Evolutionary conservation across 108 stramenopile species (phyloP).

Genomic region (Skeletonema costatum): DNA sequence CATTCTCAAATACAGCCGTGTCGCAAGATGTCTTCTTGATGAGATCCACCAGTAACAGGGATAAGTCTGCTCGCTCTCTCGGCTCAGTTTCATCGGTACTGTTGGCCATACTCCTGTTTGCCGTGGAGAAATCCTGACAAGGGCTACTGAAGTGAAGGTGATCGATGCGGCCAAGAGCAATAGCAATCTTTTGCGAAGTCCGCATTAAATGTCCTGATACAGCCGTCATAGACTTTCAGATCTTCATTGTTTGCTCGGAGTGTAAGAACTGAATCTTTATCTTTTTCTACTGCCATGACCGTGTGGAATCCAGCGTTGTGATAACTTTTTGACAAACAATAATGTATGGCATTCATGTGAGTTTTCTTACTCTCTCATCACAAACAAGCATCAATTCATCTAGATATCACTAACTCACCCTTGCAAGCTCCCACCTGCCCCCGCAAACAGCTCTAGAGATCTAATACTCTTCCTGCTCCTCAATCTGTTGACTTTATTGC

Average conservation of each 20-base stretch:
- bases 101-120: constrained; percentile 29
- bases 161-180: constrained; percentile 33
- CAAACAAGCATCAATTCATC: no score
- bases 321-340: neutral
- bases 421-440: constrained; percentile 48
- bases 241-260: constrained; percentile 23
- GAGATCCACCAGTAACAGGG: constrained; percentile 37
- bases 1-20: constrained; percentile 55
- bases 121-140: constrained; percentile 51
- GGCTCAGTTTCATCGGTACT: neutral
- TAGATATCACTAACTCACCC: neutral
- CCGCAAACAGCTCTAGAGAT: constrained; percentile 51
- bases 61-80: constrained; percentile 40
- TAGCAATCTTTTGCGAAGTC: constrained; percentile 13
- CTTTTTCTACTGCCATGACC: constrained; percentile 44
- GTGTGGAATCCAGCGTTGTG: constrained; percentile 33
- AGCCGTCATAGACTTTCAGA: constrained; percentile 19
- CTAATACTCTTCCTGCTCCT: constrained; percentile 3
- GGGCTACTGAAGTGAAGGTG: constrained; percentile 44
- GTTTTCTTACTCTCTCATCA: no score
- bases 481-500: neutral
- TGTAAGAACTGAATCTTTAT: constrained; percentile 34
- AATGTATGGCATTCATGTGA: no score
- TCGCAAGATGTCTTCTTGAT: constrained; percentile 18
- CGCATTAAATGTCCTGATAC: constrained; percentile 19